Evolutionary conservation across 192 early-diverging fungal species (phyloP), one percentile per base, ranked within the genome.

Genomic region (Podochytrium sp.): DNA sequence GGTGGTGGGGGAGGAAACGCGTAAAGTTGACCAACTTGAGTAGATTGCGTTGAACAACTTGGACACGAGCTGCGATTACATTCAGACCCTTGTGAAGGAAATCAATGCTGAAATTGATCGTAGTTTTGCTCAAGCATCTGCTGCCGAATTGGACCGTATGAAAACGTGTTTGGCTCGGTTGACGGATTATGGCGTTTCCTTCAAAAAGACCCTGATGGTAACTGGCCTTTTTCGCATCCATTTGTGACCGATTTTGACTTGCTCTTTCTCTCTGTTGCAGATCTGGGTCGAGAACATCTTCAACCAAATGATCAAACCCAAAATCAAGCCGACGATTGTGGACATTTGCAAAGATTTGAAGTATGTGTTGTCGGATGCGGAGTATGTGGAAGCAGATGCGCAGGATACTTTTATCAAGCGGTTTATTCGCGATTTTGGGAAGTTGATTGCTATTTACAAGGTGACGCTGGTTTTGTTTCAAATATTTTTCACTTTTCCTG

Each of bases 331-430:
- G 18, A 83, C 92, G 0, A 79, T 96, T 7, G 81, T 97, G 42
- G 91, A 95, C 23, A 83, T 93, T 5, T 94, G 92, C 70, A 82
- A 88, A 35, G 94, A 96, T 49, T 84, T 94, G 55, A 93, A 93
- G 70, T 99, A 99, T 70, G 90, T 92, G 2, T 84, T 98, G 20
- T 87, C 90, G 23, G 95, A 96, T 52, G 94, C 98, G 51, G 96
- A 99, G 78, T 98, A 96, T 71, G 88, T 90, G 40, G 91, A 92
- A 50, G 82, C 88, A 49, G 91, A 93, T 69, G 57, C 75, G 3
- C 67, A 71, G 29, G 93, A 94, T 57, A 72, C 84, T 41, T 97
- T 98, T 81, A 85, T 92, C 6, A 91, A 93, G 68, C 87, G 94
- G 32, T 95, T 98, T 71, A 76, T 86, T 16, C 64, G 83, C n/a